phyloP scores from a whole-genome alignment of 352 stramenopile genomes.

The Phytopythium aichiense region DNA sequence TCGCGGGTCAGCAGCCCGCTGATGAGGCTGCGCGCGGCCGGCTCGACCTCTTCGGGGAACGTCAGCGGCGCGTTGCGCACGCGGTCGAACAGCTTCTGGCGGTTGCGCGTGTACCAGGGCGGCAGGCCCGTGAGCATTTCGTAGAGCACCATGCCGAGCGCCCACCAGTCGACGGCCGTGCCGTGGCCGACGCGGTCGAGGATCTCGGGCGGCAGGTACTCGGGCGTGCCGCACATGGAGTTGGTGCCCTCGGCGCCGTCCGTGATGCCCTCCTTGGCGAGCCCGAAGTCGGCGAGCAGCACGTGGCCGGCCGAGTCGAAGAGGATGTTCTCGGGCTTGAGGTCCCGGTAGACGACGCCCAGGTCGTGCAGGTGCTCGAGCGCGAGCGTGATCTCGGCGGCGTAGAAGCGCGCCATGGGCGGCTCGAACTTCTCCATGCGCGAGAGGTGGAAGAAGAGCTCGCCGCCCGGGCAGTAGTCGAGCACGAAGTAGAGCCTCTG shows the following conservation, averaged over 20 bases:
- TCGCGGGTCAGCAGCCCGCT: conserved; percentile 74
- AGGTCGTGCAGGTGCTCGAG: conserved; percentile 90
- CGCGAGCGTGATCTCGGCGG: conserved; percentile 87
- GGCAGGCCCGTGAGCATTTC: conserved; percentile 92
- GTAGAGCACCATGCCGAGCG: conserved; percentile 91
- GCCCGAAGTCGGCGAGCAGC: conserved; percentile 82
- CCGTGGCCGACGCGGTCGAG: conserved; percentile 86
- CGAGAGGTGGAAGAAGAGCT: conserved; percentile 90
- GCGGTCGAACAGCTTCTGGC: conserved; percentile 92
- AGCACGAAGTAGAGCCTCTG: conserved; percentile 91
- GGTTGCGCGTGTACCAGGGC: conserved; percentile 92
- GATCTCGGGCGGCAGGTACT: conserved; percentile 88
- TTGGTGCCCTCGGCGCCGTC: conserved; percentile 81
- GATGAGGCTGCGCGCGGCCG: conserved; percentile 77
- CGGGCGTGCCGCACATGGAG: conserved; percentile 86
- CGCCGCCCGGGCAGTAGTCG: conserved; percentile 89
- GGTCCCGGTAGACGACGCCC: conserved; percentile 92
- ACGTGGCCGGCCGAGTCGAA: conserved; percentile 76
- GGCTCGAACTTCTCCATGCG: conserved; percentile 89
- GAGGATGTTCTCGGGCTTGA: conserved; percentile 95
- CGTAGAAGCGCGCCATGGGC: conserved; percentile 88
- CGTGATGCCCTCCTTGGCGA: conserved; percentile 85
- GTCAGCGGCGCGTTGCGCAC: conserved; percentile 84
- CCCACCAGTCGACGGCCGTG: conserved; percentile 92
- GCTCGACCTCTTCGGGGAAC: conserved; percentile 83